Base-by-base conservation (phyloP, 345 rosid genomes). In the Hibiscus tridactylites region DNA sequence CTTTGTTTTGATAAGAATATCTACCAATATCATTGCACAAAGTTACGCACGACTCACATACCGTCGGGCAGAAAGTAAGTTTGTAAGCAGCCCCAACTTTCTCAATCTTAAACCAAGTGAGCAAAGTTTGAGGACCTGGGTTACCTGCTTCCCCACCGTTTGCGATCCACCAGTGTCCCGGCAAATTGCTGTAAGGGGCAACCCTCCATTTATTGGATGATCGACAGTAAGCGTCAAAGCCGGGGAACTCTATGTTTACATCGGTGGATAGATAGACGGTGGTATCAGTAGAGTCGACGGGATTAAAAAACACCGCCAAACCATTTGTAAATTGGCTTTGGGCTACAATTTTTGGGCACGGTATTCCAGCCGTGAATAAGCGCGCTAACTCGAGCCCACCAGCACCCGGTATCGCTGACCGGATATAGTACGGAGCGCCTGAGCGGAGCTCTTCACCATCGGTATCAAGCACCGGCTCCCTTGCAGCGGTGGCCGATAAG, bases 31-130 rank as follows among this genome's bases (percentile, higher is more conserved):
- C 5, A 7, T 33, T 61, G 65, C 65, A 61, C 7, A 33, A 61
- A 61, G 21, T 31, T 15, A 6, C 10, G 65, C 65, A 61, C 2
- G 65, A 61, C 0, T 61, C 46, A 61, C 65, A 61, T 0, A 61
- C 65, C 5, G 65, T 15, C 6, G 66, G 66, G 17, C 66, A 62
- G 46, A 33, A 62, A 1, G 0, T 35, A 35, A 62, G 0, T 16
- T 1, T 7, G 47, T 62, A 62, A 1, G 5, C 54, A 49, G 6
- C 6, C 13, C 1, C 1, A 49, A 3, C 6, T 49, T 49, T 35
- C 13, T 33, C 46, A 1, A 62, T 8, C 46, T 16, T 62, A 13
- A 74, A 74, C 77, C 72, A 58, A 33, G 28, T 74, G 0, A 5
- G 5, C 6, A 62, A n/a, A 33, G 66, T 62, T 3, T 33, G 10